Conservation (phyloP, 1,284 basidiomycete genomes). For the Trichosporon ovoides region DNA sequence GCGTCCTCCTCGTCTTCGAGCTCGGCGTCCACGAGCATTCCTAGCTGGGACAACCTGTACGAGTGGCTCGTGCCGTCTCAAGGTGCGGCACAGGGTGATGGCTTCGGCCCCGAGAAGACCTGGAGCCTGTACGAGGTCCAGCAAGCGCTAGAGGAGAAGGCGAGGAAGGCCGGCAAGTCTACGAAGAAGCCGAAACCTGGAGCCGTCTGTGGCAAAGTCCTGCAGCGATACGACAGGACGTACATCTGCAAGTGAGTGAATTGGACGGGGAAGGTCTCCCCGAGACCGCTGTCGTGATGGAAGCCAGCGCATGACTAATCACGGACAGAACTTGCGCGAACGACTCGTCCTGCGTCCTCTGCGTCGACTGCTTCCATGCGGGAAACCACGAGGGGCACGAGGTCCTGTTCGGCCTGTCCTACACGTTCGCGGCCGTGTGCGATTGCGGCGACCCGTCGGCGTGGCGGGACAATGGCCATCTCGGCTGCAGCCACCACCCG, state of each 20-base stretch:
- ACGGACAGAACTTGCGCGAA: conserved; percentile 71
- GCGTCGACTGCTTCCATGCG: conserved; percentile 77
- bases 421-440: conserved; percentile 84
- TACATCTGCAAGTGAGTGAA: conserved; percentile 80
- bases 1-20: not conserved
- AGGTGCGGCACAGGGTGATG: conserved; percentile 4
- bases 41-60: conserved; percentile 22
- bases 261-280: not conserved
- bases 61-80: conserved; percentile 18
- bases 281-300: not conserved
- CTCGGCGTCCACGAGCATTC: not conserved
- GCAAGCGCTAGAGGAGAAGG: conserved; percentile 20
- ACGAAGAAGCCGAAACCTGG: conserved; percentile 24
- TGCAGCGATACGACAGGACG: conserved; percentile 59
- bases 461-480: conserved; percentile 58
- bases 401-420: conserved; percentile 82
- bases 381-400: conserved; percentile 82
- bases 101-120: conserved; percentile 17
- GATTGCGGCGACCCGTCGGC: conserved; percentile 87
- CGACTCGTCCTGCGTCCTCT: conserved; percentile 82
- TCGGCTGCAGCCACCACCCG: conserved; percentile 67
- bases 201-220: conserved; percentile 36
- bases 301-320: not conserved
- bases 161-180: conserved; percentile 18
- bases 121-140: conserved; percentile 22